Base-by-base conservation (phyloP, 148 eudicot species). In the Fagopyrum tataricum region DNA sequence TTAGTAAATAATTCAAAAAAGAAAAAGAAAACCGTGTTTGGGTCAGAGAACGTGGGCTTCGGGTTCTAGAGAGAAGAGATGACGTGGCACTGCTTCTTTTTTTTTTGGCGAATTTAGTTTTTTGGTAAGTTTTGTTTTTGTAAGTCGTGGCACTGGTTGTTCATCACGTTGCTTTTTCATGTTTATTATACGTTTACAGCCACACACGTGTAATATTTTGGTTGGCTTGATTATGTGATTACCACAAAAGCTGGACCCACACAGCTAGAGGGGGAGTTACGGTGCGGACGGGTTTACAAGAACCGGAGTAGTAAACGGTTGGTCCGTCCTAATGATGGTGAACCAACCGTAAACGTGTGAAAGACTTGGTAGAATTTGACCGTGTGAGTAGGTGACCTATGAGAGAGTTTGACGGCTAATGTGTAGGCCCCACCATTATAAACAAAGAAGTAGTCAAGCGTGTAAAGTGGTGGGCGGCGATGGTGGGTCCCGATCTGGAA, bases 31-130 rank as follows among this genome's bases (percentile, higher is more conserved):
- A 55, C 66, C 66, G 66, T 59, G 66, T 59, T 59, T 39, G 39
- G 39, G 66, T 59, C 66, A 59, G 15, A 59, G 66, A 59, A 21
- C 66, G 66, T 59, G 66, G 61, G 66, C 66, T 59, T 39, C 5
- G 66, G 66, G 66, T 58, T 58, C 24, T 4, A 8, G 26, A 6
- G 31, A 55, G 20, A 26, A 55, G 61, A 26, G 15, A 10, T 59
- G 66, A 59, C 66, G 66, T 59, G 66, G 66, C 1, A 3, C 10
- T 59, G 5, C 66, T 59, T 59, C 40, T n/a, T n/a, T n/a, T n/a
- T n/a, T n/a, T n/a, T n/a, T n/a, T n/a, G n/a, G n/a, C n/a, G n/a
- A n/a, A n/a, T n/a, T n/a, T n/a, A n/a, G n/a, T n/a, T n/a, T n/a
- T n/a, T n/a, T n/a, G n/a, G n/a, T n/a, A n/a, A n/a, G n/a, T n/a